phyloP scores from a whole-genome alignment of 1,284 basidiomycete species.

The Cryptococcus floricola region DNA sequence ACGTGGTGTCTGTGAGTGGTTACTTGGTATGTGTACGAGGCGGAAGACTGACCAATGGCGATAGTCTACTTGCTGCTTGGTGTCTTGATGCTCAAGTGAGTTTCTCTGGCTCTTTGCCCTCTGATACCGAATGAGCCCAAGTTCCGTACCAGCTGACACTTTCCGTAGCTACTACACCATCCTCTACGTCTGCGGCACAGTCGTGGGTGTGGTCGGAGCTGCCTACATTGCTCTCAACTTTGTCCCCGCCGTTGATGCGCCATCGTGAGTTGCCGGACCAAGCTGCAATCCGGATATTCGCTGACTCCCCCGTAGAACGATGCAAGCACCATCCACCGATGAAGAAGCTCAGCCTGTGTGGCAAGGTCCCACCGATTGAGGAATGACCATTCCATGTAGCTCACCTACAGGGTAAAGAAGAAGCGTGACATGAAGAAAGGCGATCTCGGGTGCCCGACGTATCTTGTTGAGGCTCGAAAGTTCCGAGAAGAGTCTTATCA shows the following conservation, averaged over 20 bases:
- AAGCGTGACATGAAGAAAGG: no score
- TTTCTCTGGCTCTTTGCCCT: not conserved
- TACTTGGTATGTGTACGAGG: not conserved
- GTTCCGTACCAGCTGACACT: not conserved
- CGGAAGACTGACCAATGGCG: not conserved
- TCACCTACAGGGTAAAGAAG: no score
- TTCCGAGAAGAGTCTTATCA: not conserved
- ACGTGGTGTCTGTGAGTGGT: slow-evolving; percentile 48
- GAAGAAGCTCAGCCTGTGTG: slow-evolving; percentile 22
- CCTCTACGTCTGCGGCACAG: slow-evolving; percentile 45
- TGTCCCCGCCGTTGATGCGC: slow-evolving; percentile 42
- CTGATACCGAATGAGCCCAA: not conserved
- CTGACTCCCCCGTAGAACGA: slow-evolving; percentile 10
- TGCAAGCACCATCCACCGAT: slow-evolving; percentile 20
- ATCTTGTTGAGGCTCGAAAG: no score
- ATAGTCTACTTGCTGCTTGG: slow-evolving; percentile 49
- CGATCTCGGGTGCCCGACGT: no score
- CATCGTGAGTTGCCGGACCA: slow-evolving; percentile 34
- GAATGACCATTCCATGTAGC: no score
- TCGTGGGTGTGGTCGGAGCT: slow-evolving; percentile 41
- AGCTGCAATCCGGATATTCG: not conserved
- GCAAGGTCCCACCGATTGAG: slow-evolving; percentile 22
- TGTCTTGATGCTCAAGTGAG: slow-evolving; percentile 48
- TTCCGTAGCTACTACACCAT: slow-evolving; percentile 44
- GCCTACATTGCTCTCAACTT: slow-evolving; percentile 45